Base-by-base conservation (phyloP, 148 eudicot species). In the Chenopodium suecicum region DNA sequence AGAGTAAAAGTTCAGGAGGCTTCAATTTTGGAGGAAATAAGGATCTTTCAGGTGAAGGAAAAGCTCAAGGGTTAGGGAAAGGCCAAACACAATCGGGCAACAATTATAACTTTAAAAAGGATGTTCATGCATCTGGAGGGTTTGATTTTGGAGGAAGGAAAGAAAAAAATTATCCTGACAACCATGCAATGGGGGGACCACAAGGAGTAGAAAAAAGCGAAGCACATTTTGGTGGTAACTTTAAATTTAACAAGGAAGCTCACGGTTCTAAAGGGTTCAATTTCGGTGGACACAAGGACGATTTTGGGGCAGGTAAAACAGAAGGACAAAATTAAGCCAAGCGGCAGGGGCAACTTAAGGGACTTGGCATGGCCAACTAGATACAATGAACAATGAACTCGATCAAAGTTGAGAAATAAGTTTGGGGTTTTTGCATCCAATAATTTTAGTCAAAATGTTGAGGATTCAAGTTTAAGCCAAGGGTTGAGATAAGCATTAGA, bases 401-500 rank as follows among this genome's bases (percentile, higher is more conserved):
- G 6, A 34, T 34, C 41, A 34, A 34, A 10, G 1, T 47, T 48
- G 52, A 48, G 11, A 48, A 48, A 48, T 48, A 48, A 48, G 52
- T 48, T 12, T 31, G 32, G 13, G 3, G 12, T 48, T 48, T 48
- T 12, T 11, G 13, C 52, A 48, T 48, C 12, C 2, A 9, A 9
- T 48, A 9, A 48, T 48, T 48, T 12, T 48, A 11, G 14, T 48
- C 2, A 0, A 19, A 58, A 58, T 58, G 64, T 7, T 5, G 10
- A 25, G 8, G 67, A 16, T 68, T 25, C 54, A n/a, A 22, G 20
- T 7, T 22, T 58, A 22, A 25, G 12, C 37, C 72, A 69, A 69
- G 66, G 29, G 4, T 70, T 76, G 4, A 13, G 66, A 9, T 17
- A 79, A 79, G 32, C 82, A 5, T 70, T 73, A 70, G 60, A 48